These are phyloP conservation scores for Pseudocercospora musae DNA, from an alignment of 2,329 filamentous ascomycete species.

Conservation along the genomic window DNA sequence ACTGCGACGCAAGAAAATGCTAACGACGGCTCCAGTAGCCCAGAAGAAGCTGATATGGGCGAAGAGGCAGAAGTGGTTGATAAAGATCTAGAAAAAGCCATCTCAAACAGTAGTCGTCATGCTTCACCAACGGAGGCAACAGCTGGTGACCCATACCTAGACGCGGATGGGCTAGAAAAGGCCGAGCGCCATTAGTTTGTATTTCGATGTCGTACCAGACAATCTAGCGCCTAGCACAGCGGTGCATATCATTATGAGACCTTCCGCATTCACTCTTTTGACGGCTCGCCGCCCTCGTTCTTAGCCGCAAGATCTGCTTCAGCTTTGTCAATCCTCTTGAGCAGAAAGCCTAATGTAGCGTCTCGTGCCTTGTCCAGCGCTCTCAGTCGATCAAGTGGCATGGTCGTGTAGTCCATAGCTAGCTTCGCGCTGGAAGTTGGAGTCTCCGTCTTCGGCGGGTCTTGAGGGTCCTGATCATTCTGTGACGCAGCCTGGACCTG, in stretches of 20 bases:
- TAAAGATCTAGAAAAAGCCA: constrained; percentile 3
- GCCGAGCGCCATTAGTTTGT: constrained; percentile 10
- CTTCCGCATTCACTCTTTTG: neutral
- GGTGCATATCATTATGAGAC: neutral
- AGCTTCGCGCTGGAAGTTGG: constrained; percentile 8
- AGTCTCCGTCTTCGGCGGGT: neutral
- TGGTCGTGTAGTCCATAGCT: constrained; percentile 40
- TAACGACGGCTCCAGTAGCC: neutral
- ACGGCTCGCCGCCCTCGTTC: neutral
- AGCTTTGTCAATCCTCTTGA: constrained; percentile 52
- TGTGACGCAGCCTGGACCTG: constrained; percentile 14
- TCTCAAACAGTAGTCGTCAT: neutral
- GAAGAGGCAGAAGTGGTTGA: constrained; percentile 3
- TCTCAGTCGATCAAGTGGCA: constrained; percentile 41
- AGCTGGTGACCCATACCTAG: constrained; percentile 14
- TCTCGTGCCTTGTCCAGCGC: constrained; percentile 51
- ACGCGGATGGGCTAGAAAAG: constrained; percentile 18
- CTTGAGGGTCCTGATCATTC: neutral
- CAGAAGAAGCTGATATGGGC: constrained; percentile 5
- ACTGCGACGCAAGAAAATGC: neutral
- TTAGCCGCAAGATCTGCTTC: constrained; percentile 36
- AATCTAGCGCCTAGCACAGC: neutral
- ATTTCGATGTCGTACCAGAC: neutral
- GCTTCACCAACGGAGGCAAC: neutral
- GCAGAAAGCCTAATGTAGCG: constrained; percentile 50